These are phyloP conservation scores for Rubroboletus pulcherrimus DNA, from an alignment of 768 basidiomycete genomes.

Conservation along the genomic window DNA sequence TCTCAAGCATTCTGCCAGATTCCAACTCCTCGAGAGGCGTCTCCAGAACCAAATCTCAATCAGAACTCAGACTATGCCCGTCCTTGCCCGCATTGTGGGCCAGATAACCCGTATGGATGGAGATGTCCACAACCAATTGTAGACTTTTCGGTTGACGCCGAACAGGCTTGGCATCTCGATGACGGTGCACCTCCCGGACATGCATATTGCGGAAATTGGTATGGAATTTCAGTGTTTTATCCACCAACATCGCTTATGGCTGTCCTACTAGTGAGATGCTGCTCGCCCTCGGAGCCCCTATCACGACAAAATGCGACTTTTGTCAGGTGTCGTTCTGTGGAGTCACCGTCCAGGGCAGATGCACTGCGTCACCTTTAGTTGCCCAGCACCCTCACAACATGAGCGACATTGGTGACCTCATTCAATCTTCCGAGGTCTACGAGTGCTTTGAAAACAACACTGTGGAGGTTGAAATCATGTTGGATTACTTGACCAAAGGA, in stretches of 20 bases:
- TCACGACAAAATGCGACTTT: conserved; percentile 80
- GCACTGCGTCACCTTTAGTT: conserved; percentile 53
- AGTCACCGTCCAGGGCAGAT: conserved; percentile 71
- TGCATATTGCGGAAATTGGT: conserved; percentile 81
- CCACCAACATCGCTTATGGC: background rate
- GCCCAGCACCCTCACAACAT: conserved; percentile 69
- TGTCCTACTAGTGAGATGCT: conserved; percentile 57
- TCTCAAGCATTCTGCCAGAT: conserved; percentile 42
- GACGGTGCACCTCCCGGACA: conserved; percentile 80
- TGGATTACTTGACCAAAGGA: conserved; percentile 71
- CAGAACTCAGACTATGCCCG: conserved; percentile 61
- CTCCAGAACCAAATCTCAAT: conserved; percentile 72
- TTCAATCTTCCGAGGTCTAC: conserved; percentile 71
- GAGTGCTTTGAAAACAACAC: conserved; percentile 77
- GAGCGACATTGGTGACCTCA: conserved; percentile 66
- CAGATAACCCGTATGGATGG: conserved; percentile 74
- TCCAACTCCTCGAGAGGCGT: conserved; percentile 69
- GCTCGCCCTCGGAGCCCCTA: conserved; percentile 66
- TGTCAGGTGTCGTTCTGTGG: conserved; percentile 84
- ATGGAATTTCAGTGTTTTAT: conserved; percentile 16
- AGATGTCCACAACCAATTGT: conserved; percentile 75
- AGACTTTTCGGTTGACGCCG: conserved; percentile 65
- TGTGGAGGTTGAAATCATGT: conserved; percentile 78
- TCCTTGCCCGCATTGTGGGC: conserved; percentile 75
- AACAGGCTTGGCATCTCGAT: conserved; percentile 73